Evolutionary conservation across 2,329 filamentous ascomycete genomes (phyloP).

Genomic region (Cercospora sp.): DNA sequence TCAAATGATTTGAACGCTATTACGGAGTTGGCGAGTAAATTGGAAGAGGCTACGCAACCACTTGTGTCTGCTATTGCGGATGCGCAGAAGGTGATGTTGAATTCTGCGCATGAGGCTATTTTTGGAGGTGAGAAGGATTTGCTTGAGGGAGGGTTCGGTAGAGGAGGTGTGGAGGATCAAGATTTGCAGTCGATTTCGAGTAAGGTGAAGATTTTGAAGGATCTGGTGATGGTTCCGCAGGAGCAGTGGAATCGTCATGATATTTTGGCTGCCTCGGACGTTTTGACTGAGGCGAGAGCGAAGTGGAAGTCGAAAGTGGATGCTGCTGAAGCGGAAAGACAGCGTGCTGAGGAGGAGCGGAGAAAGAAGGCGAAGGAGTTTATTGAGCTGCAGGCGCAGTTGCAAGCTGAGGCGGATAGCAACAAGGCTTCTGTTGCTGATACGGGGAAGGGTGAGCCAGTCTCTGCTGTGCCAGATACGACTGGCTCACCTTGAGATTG

Average conservation of each 20-base stretch:
- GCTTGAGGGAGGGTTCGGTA: constrained; percentile 25
- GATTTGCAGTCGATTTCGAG: constrained; percentile 33
- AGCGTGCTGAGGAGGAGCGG: constrained; percentile 17
- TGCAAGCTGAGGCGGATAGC: constrained; percentile 32
- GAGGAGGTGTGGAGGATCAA: constrained; percentile 11
- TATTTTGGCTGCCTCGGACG: constrained; percentile 35
- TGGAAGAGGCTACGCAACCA: constrained; percentile 31
- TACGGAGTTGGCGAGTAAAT: constrained; percentile 23
- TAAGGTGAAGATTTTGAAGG: constrained; percentile 33
- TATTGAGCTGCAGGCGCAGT: constrained; percentile 21
- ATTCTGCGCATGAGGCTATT: constrained; percentile 41
- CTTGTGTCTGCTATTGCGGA: constrained; percentile 30
- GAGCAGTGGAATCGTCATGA: constrained; percentile 36
- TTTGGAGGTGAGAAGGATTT: constrained; percentile 41
- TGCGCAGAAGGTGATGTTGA: constrained; percentile 36
- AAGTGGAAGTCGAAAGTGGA: constrained; percentile 30
- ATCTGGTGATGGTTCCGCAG: constrained; percentile 37
- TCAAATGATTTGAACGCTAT: constrained; percentile 29
- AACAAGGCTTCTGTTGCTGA: constrained; percentile 32
- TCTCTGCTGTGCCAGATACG: background rate
- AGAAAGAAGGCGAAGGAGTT: constrained; percentile 20
- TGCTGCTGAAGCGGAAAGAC: constrained; percentile 21
- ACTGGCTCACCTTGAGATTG: background rate
- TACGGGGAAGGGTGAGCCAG: background rate
- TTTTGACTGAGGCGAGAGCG: constrained; percentile 33